A percentile compares a stretch with the other conserved stretches of the same genome.
Conservation (phyloP, 331 rosid species). For the Acacia concinna region DNA sequence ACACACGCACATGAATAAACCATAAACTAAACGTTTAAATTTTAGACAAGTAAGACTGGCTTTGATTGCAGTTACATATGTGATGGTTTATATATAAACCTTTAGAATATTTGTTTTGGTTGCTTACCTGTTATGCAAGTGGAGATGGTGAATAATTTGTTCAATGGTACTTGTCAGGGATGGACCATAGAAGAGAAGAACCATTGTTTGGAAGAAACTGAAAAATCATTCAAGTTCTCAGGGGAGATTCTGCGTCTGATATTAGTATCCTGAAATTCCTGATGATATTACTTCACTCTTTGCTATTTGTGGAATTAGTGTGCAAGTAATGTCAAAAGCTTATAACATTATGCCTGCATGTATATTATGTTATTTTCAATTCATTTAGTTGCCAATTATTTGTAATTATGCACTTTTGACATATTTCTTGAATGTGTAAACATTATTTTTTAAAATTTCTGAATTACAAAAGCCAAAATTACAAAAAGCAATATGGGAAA, state of each 20-base stretch:
- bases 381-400: not conserved
- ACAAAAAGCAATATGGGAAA: no score
- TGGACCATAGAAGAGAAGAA: slow-evolving; percentile 97
- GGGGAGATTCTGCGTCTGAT: slow-evolving; percentile 93
- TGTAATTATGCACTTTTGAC: not conserved
- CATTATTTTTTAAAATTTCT: no score
- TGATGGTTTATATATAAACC: not conserved
- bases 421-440: not conserved
- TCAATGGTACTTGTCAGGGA: slow-evolving; percentile 40
- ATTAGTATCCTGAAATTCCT: no score
- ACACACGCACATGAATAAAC: not conserved
- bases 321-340: slow-evolving; percentile 14
- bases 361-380: slow-evolving; percentile 9
- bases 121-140: not conserved
- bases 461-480: no score
- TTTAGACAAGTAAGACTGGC: not conserved
- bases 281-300: slow-evolving; percentile 36
- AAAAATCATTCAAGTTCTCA: slow-evolving; percentile 80
- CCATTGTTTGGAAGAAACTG: slow-evolving; percentile 94
- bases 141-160: not conserved
- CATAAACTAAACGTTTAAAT: not conserved
- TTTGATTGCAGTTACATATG: not conserved
- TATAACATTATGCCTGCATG: slow-evolving; percentile 9
- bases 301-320: slow-evolving; percentile 13
- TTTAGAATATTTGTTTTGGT: not conserved